Percentiles rank a stretch among this genome's conserved stretches.
Conservation (phyloP, 805 yeast genomes). For the Candida qinlingensis region DNA sequence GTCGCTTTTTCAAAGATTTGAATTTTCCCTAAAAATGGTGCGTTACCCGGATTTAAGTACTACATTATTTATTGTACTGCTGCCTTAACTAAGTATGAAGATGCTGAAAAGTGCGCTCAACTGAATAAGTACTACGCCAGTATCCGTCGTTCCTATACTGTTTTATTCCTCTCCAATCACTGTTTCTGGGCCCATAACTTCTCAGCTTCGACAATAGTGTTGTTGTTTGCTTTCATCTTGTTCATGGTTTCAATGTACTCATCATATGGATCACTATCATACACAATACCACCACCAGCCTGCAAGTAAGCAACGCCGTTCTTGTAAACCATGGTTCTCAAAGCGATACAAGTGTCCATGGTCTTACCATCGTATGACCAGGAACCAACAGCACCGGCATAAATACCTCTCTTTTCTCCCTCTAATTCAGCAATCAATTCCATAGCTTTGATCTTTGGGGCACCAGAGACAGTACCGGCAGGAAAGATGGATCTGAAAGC, state of each 20-base stretch:
- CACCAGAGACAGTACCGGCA: slow-evolving; percentile 98
- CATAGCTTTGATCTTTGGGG: slow-evolving; percentile 97
- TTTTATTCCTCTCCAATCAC: neutral
- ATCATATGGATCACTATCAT: slow-evolving; percentile 90
- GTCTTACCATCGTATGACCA: slow-evolving; percentile 95
- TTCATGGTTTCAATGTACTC: slow-evolving; percentile 96
- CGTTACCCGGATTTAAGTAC: neutral
- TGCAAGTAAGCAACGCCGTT: slow-evolving; percentile 88
- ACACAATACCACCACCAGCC: slow-evolving; percentile 99
- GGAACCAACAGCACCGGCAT: slow-evolving; percentile 98
- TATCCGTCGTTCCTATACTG: no score
- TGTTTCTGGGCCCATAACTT: slow-evolving; percentile 47
- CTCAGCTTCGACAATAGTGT: slow-evolving; percentile 91
- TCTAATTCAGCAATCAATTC: slow-evolving; percentile 87
- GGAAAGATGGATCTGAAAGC: slow-evolving; percentile 98
- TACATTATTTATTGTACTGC: no score
- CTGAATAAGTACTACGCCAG: no score
- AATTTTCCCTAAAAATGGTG: neutral
- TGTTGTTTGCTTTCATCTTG: slow-evolving; percentile 91
- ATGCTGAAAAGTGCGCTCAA: no score
- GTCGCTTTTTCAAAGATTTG: neutral
- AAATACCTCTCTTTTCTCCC: slow-evolving; percentile 88
- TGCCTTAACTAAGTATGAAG: no score
- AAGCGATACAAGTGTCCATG: slow-evolving; percentile 97
- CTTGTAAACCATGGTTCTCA: slow-evolving; percentile 94